Evolutionary conservation across 768 basidiomycete species (phyloP).

Genomic region (Pisolithus microcarpus): DNA sequence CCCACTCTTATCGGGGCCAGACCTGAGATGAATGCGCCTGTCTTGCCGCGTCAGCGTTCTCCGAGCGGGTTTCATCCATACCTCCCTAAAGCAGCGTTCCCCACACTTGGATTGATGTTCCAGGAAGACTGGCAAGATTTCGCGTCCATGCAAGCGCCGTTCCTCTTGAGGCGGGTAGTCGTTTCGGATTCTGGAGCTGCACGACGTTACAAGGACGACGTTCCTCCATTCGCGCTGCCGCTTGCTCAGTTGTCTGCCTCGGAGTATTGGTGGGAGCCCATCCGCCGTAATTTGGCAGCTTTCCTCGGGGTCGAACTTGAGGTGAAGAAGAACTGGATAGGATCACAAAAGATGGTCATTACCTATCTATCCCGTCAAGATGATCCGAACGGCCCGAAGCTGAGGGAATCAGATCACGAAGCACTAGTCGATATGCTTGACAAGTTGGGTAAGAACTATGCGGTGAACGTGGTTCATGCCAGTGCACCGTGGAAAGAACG

Average conservation of each 20-base stretch:
- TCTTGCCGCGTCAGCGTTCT: conserved; percentile 35
- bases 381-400: conserved; percentile 40
- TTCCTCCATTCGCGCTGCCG: conserved; percentile 30
- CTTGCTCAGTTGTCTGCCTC: conserved; percentile 39
- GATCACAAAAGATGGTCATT: conserved; percentile 39
- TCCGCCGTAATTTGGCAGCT: conserved; percentile 35
- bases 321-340: conserved; percentile 9
- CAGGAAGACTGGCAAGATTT: conserved; percentile 75
- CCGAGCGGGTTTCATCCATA: conserved; percentile 67
- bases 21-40: conserved; percentile 26
- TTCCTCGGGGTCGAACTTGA: conserved; percentile 33
- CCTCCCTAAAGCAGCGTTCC: conserved; percentile 68
- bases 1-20: conserved; percentile 45
- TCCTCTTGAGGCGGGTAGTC: conserved; percentile 67
- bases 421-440: conserved; percentile 52
- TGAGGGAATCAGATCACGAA: conserved; percentile 51
- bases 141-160: conserved; percentile 58
- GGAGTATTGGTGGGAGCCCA: conserved; percentile 65
- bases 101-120: conserved; percentile 60
- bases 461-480: conserved; percentile 48
- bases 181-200: conserved; percentile 73
- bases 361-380: conserved; percentile 65
- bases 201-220: conserved; percentile 21
- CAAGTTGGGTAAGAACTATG: conserved; percentile 47
- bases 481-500: conserved; percentile 52